Evolutionary conservation across 192 early-diverging fungal species (phyloP), one percentile per base, ranked within the genome.

Genomic region (Rhizoclosmatium globosum): DNA sequence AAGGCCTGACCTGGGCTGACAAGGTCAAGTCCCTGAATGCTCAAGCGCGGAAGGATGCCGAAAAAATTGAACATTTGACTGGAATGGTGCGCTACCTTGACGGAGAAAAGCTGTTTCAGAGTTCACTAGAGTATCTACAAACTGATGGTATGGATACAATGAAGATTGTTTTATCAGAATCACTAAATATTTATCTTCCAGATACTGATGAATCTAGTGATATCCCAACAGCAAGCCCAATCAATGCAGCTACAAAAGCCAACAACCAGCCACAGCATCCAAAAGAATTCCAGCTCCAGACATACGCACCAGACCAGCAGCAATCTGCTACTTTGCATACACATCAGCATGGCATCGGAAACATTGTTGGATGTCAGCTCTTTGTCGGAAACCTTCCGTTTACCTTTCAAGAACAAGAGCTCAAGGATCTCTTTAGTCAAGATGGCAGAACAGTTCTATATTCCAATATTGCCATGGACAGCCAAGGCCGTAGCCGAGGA

Each of bases 351-450:
- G 58, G 53, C 46, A 23, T 7, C 13, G 66, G 21, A 41, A 42
- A 39, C 46, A 58, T 46, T 44, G 75, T 75, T 46, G 84, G 84
- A n/a, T 82, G 84, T 53, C 78, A 79, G 68, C 85, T 94, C 56
- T 94, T 91, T 82, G 91, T 95, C 64, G 93, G 94, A 68, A 95
- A 95, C 87, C 83, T 95, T 23, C 90, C 92, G 11, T 94, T 91
- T 74, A 87, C 85, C 66, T 89, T 91, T 57, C 90, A 93, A 72
- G 94, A 93, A 93, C 92, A 94, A 70, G 94, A 95, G 70, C 82
- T 95, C 41, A 94, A 94, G 84, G 92, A 94, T 78, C 84, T 92
- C 47, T 94, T 95, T 80, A 86, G 91, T 41, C 84, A 88, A 71
- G 85, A 87, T 38, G 82, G 64, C 9, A 92, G 94, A 43, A 87